These are phyloP conservation scores for Barnettozyma botsteinii DNA, from an alignment of 805 yeast genomes.

Conservation along the genomic window DNA sequence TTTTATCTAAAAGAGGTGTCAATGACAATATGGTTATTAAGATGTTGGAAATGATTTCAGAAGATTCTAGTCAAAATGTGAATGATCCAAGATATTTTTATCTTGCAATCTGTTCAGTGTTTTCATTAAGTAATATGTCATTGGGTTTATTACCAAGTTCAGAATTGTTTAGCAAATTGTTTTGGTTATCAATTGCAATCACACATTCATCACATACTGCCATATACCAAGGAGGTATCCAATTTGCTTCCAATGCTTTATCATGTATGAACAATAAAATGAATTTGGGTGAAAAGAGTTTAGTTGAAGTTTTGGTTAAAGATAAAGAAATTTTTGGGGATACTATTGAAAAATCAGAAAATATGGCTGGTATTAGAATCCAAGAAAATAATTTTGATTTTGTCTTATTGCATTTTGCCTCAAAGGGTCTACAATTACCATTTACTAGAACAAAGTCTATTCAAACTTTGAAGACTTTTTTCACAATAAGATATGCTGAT, in stretches of 20 bases:
- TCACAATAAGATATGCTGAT: constrained; percentile 38
- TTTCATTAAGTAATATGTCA: constrained; percentile 35
- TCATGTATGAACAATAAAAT: constrained; percentile 29
- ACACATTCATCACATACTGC: constrained; percentile 30
- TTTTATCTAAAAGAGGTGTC: constrained; percentile 57
- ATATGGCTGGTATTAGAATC: constrained; percentile 32
- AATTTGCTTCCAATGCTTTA: constrained; percentile 33
- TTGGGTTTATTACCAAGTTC: constrained; percentile 33
- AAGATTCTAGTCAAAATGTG: constrained; percentile 27
- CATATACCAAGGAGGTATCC: constrained; percentile 35
- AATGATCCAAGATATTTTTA: constrained; percentile 21
- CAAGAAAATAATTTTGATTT: constrained; percentile 44
- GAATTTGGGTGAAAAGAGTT: constrained; percentile 21
- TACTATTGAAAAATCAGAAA: constrained; percentile 39
- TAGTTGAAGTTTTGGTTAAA: constrained; percentile 26
- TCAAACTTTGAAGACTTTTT: constrained; percentile 37
- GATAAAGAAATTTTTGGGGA: constrained; percentile 33
- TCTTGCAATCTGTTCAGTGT: constrained; percentile 31
- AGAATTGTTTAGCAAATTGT: constrained; percentile 26
- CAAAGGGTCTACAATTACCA: constrained; percentile 56
- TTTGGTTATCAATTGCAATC: constrained; percentile 33
- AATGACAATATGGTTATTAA: constrained; percentile 46
- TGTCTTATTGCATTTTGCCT: constrained; percentile 40
- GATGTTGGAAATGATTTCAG: constrained; percentile 29
- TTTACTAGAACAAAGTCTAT: constrained; percentile 47